Evolutionary conservation across 768 basidiomycete species (phyloP).

Genomic region (Hydnum rufescens): DNA sequence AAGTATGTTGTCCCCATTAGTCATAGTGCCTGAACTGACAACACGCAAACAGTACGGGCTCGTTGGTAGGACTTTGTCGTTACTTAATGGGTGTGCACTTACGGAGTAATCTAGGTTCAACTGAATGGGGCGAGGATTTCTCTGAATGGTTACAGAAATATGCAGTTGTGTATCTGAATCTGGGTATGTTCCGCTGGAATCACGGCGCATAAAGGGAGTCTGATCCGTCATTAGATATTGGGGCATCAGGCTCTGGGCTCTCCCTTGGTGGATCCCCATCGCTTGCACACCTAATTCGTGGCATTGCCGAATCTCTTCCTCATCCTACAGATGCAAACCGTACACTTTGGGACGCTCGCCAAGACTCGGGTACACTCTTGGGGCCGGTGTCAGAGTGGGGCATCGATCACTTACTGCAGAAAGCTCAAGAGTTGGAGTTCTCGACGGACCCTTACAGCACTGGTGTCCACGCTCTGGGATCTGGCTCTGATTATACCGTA

Average conservation of each 20-base stretch:
- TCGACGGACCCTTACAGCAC: slow-evolving; percentile 9
- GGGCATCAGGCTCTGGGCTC: slow-evolving; percentile 43
- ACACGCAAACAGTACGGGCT: slow-evolving; percentile 31
- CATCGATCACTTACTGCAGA: slow-evolving; percentile 19
- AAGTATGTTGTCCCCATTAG: slow-evolving; percentile 19
- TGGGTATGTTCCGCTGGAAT: slow-evolving; percentile 25
- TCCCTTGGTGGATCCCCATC: slow-evolving; percentile 51
- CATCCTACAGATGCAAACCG: slow-evolving; percentile 47
- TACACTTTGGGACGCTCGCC: slow-evolving; percentile 61
- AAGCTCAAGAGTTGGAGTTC: slow-evolving; percentile 13
- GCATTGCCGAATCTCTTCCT: slow-evolving; percentile 46
- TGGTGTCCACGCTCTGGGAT: slow-evolving; percentile 46
- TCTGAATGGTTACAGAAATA: slow-evolving; percentile 56
- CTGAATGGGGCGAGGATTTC: slow-evolving; percentile 92
- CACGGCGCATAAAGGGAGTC: too few relatives aligned
- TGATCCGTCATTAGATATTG: slow-evolving; percentile 25
- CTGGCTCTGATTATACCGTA: slow-evolving; percentile 80
- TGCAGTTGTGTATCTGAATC: slow-evolving; percentile 73
- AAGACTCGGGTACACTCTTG: slow-evolving; percentile 37
- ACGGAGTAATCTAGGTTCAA: too few relatives aligned
- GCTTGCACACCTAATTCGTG: slow-evolving; percentile 51
- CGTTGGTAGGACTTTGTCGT: too few relatives aligned
- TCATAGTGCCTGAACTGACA: slow-evolving; percentile 10
- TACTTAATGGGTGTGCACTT: too few relatives aligned
- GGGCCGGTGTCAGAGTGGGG: slow-evolving; percentile 26